Conservation (phyloP, 2,329 filamentous ascomycete genomes). For the Alternaria arborescens region DNA sequence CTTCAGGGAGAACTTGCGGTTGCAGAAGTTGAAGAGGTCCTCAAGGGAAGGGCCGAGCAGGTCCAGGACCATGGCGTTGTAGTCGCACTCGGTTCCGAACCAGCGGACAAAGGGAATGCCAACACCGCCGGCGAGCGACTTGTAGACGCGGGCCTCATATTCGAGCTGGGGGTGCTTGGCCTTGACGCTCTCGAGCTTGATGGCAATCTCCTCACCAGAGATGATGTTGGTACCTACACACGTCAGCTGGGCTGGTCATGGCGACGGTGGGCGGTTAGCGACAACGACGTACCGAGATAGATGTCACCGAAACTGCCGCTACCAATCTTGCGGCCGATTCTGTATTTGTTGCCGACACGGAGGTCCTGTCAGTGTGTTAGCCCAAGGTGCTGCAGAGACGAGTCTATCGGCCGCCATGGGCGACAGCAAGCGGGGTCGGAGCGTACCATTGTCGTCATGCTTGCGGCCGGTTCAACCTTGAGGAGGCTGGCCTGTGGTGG, state of each 20-base stretch:
- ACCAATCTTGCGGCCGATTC: constrained; percentile 98
- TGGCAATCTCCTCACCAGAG: constrained; percentile 98
- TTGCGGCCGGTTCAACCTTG: constrained; percentile 45
- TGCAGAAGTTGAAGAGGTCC: constrained; percentile 99
- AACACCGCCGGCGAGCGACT: constrained; percentile 89
- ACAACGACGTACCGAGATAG: constrained; percentile 73
- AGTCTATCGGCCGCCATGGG: constrained; percentile 18
- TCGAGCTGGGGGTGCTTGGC: constrained; percentile 99
- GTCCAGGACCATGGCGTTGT: constrained; percentile 99
- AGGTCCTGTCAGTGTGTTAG: constrained; percentile 74
- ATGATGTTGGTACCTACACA: constrained; percentile 93
- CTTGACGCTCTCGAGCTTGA: constrained; percentile 99
- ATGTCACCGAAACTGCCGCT: constrained; percentile 98
- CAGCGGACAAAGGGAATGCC: constrained; percentile 98
- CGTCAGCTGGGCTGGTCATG: constrained; percentile 28
- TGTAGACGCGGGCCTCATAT: constrained; percentile 95
- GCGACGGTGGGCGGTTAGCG: neutral
- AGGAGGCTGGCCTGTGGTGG: constrained; percentile 44
- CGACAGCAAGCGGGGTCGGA: constrained; percentile 46
- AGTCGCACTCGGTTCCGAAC: constrained; percentile 99
- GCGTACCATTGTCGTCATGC: constrained; percentile 71
- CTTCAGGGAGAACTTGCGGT: constrained; percentile 99
- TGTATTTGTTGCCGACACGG: constrained; percentile 99
- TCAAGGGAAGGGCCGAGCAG: constrained; percentile 94
- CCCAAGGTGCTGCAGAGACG: constrained; percentile 22